Evolutionary conservation across 1,284 basidiomycete genomes (phyloP).

Genomic region (Heliocybe sulcata): DNA sequence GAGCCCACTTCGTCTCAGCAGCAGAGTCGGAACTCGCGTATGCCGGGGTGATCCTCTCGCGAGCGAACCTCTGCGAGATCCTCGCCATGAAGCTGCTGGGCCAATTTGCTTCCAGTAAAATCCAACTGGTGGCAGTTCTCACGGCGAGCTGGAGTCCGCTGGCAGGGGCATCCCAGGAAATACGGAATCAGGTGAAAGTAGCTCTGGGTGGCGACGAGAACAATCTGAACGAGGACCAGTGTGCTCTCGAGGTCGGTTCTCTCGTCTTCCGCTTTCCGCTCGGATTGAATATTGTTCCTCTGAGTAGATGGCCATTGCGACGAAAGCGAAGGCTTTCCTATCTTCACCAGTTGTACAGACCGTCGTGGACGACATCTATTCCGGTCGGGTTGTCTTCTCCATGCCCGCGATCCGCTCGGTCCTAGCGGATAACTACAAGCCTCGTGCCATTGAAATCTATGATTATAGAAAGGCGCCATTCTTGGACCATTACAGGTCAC

Average conservation of each 20-base stretch:
- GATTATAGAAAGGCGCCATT: constrained; percentile 68
- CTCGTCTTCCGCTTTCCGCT: constrained; percentile 23
- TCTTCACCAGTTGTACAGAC: constrained; percentile 76
- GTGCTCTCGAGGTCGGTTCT: constrained; percentile 59
- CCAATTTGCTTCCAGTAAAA: constrained; percentile 63
- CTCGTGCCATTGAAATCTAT: constrained; percentile 68
- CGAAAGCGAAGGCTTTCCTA: constrained; percentile 72
- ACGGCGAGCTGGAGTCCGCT: constrained; percentile 79
- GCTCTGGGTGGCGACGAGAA: constrained; percentile 47
- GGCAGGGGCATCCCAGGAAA: constrained; percentile 64
- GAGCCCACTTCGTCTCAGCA: constrained; percentile 44
- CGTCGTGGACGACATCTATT: constrained; percentile 78
- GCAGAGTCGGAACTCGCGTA: constrained; percentile 66
- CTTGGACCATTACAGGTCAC: constrained; percentile 74
- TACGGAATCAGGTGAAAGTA: constrained; percentile 56
- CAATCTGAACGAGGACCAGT: constrained; percentile 56
- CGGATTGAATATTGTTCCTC: constrained; percentile 1
- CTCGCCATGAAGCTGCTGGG: constrained; percentile 81
- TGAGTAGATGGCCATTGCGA: constrained; percentile 76
- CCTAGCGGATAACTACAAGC: constrained; percentile 83
- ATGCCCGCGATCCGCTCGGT: constrained; percentile 63
- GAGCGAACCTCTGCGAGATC: constrained; percentile 78
- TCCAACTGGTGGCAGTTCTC: constrained; percentile 68
- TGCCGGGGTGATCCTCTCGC: constrained; percentile 60
- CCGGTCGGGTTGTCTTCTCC: constrained; percentile 64